These are phyloP conservation scores for Arthrinium phaeospermum DNA, from an alignment of 2,329 filamentous ascomycete species.

Conservation along the genomic window DNA sequence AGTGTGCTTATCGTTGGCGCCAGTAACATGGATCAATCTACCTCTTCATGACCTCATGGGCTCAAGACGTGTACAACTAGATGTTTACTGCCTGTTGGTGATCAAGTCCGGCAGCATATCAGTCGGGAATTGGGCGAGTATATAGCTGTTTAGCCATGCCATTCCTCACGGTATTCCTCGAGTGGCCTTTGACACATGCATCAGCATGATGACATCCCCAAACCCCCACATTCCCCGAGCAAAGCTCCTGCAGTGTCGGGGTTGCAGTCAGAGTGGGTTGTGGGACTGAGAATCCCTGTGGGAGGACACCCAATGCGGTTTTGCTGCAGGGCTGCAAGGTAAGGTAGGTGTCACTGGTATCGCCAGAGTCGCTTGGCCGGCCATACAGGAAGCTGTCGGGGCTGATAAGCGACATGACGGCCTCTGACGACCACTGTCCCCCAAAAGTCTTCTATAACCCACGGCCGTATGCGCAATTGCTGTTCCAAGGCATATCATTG, in stretches of 20 bases:
- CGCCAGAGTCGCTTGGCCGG: neutral
- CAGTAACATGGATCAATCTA: neutral
- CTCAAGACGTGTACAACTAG: neutral
- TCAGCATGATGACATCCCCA: conserved; percentile 11
- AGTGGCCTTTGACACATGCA: neutral
- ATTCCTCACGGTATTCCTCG: neutral
- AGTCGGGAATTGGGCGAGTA: neutral
- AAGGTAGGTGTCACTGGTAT: neutral
- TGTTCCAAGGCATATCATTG: neutral
- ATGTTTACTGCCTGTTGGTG: neutral
- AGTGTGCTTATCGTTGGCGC: conserved; percentile 11
- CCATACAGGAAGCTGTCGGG: conserved; percentile 6
- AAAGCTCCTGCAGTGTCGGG: conserved; percentile 5
- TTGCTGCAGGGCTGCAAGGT: neutral
- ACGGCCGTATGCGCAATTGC: neutral
- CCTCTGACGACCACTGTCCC: neutral
- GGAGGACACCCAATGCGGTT: neutral
- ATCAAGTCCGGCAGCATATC: neutral
- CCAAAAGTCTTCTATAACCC: neutral
- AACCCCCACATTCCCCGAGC: conserved; percentile 10
- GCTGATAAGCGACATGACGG: conserved; percentile 6
- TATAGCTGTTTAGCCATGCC: neutral
- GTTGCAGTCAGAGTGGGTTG: conserved; percentile 1
- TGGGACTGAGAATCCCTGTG: conserved; percentile 4
- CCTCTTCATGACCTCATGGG: neutral